A percentile compares a stretch with the other conserved stretches of the same genome.
Evolutionary conservation across 2,329 filamentous ascomycete species (phyloP).

Genomic region (Trichoderma sp.): DNA sequence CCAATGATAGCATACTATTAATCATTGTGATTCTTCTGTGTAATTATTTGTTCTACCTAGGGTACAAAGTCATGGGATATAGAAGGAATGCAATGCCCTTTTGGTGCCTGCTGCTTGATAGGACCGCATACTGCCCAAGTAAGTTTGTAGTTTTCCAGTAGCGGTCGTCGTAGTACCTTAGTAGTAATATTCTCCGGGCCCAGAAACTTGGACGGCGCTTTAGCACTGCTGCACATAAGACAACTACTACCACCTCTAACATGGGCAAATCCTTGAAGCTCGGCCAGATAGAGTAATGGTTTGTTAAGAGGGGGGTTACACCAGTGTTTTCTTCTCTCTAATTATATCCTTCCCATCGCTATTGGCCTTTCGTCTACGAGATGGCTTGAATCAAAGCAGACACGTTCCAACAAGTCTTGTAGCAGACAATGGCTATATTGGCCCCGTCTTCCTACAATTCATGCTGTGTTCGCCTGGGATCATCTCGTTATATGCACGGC

Average conservation of each 20-base stretch:
- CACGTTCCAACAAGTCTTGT: too few relatives aligned
- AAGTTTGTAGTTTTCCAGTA: not conserved
- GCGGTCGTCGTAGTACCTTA: not conserved
- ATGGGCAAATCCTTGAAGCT: not conserved
- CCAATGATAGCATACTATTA: not conserved
- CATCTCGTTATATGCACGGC: not conserved
- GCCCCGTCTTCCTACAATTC: not conserved
- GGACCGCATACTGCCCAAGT: not conserved
- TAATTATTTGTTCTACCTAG: not conserved
- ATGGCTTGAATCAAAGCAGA: not conserved
- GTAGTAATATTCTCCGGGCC: not conserved
- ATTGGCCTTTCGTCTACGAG: not conserved
- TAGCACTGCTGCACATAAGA: not conserved
- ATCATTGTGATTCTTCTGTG: not conserved
- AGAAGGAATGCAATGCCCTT: not conserved
- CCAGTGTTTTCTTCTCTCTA: not conserved
- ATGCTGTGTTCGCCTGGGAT: not conserved
- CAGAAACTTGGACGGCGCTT: not conserved
- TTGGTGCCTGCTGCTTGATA: not conserved
- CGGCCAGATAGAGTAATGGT: not conserved
- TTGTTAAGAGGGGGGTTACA: not conserved
- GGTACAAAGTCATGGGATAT: not conserved
- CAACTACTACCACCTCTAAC: too few relatives aligned
- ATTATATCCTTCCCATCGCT: not conserved
- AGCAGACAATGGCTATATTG: too few relatives aligned